Percentiles rank a stretch among this genome's conserved stretches.
phyloP scores from a whole-genome alignment of 768 basidiomycete genomes.

The Peribolospora baueri region DNA sequence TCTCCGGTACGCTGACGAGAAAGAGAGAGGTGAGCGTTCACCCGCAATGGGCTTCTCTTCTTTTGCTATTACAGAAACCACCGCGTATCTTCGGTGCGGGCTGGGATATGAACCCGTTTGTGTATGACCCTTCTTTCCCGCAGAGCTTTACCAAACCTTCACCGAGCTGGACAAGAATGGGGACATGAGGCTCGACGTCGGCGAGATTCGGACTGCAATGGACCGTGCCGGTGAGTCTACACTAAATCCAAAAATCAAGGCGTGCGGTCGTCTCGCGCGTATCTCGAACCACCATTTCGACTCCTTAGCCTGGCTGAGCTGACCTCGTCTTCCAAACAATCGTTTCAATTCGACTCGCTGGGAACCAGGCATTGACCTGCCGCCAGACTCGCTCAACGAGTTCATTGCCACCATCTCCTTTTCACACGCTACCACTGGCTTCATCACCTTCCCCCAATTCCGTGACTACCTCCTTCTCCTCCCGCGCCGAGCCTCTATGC shows the following conservation, averaged over 20 bases:
- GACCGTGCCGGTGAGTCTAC: slow-evolving; percentile 38
- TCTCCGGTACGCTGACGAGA: no score
- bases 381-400: slow-evolving; percentile 4
- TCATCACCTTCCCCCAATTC: slow-evolving; percentile 13
- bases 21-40: no score
- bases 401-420: slow-evolving; percentile 9
- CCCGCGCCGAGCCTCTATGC: slow-evolving; percentile 10
- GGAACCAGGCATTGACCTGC: slow-evolving; percentile 6
- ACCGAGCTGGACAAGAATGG: slow-evolving; percentile 75
- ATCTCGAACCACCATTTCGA: not conserved
- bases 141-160: slow-evolving; percentile 79
- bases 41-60: no score
- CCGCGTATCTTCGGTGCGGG: no score
- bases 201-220: slow-evolving; percentile 38
- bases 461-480: slow-evolving; percentile 13
- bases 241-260: slow-evolving; percentile 8
- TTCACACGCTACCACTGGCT: slow-evolving; percentile 5
- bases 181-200: slow-evolving; percentile 52
- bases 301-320: not conserved
- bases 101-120: no score
- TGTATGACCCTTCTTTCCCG: slow-evolving; percentile 4
- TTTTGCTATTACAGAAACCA: no score
- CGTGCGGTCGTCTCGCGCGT: not conserved
- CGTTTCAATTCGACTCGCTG: not conserved
- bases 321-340: not conserved